Percentiles rank a stretch among this genome's conserved stretches.
Conservation (phyloP, 371 early-diverging fungal species). For the Mucor lusitanicus region DNA sequence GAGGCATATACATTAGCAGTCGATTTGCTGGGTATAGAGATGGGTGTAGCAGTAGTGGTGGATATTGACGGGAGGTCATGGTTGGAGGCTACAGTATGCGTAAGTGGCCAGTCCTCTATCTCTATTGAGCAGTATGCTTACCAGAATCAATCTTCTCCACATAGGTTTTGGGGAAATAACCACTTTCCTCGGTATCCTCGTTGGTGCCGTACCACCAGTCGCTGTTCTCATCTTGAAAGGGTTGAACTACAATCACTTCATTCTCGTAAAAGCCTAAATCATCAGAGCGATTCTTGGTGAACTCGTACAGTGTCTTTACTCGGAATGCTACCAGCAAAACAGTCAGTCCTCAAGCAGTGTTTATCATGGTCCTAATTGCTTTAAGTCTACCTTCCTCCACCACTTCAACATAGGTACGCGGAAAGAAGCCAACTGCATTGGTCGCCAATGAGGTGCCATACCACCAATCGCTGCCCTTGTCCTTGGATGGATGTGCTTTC, state of each 20-base stretch:
- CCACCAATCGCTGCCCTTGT: constrained; percentile 51
- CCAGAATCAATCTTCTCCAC: constrained; percentile 39
- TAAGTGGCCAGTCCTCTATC: neutral
- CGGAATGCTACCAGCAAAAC: constrained; percentile 35
- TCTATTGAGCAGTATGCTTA: constrained; percentile 4
- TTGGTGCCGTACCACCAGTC: constrained; percentile 54
- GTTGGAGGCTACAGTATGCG: neutral
- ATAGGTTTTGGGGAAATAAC: constrained; percentile 45
- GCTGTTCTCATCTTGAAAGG: constrained; percentile 50
- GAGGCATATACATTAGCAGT: neutral
- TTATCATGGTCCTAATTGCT: neutral
- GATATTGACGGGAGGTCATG: neutral
- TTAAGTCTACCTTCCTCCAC: constrained; percentile 42
- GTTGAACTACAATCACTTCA: constrained; percentile 48
- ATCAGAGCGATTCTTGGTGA: constrained; percentile 40
- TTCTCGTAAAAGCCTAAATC: constrained; percentile 50
- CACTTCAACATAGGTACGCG: constrained; percentile 49
- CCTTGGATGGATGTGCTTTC: constrained; percentile 58
- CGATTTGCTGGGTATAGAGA: constrained; percentile 6
- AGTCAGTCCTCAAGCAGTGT: neutral
- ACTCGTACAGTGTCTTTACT: constrained; percentile 47
- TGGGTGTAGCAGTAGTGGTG: constrained; percentile 1
- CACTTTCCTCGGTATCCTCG: constrained; percentile 39
- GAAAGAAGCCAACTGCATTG: constrained; percentile 42
- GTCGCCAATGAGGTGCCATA: constrained; percentile 42